phyloP scores from a whole-genome alignment of 768 basidiomycete genomes.

The Cubamyces sp. region DNA sequence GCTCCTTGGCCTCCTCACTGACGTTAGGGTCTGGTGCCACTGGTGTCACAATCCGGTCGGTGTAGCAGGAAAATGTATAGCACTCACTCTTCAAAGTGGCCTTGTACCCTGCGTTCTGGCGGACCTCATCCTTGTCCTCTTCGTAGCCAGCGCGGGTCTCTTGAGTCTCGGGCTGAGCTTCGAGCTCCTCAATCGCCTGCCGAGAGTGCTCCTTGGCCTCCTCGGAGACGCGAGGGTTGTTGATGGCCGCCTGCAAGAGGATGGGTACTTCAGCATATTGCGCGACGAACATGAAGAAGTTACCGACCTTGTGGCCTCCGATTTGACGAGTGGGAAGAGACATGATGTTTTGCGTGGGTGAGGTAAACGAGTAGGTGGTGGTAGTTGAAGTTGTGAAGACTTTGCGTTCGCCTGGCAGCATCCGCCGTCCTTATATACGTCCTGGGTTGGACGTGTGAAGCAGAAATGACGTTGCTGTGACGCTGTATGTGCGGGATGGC shows the following conservation, averaged over 20 bases:
- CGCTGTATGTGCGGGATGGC: not conserved
- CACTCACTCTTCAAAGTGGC: slow-evolving; percentile 33
- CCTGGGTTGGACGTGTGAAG: not conserved
- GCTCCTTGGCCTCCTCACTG: slow-evolving; percentile 34
- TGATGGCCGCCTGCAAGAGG: slow-evolving; percentile 30
- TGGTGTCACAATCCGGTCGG: not conserved
- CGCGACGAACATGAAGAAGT: not conserved
- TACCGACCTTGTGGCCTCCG: slow-evolving; percentile 31
- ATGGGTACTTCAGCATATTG: not conserved
- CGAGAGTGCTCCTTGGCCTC: slow-evolving; percentile 39
- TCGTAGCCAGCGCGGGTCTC: slow-evolving; percentile 19
- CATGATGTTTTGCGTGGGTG: slow-evolving; percentile 17
- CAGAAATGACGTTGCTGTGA: not conserved
- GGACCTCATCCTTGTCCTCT: slow-evolving; percentile 29
- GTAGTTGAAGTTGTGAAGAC: not conserved
- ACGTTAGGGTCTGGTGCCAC: slow-evolving; percentile 32
- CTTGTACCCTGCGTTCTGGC: slow-evolving; percentile 35
- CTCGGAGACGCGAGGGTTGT: slow-evolving; percentile 37
- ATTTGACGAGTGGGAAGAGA: slow-evolving; percentile 29
- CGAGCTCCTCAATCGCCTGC: slow-evolving; percentile 31
- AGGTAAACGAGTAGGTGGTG: not conserved
- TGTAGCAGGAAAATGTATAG: not conserved
- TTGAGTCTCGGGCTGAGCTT: slow-evolving; percentile 23
- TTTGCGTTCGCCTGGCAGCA: not conserved
- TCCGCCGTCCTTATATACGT: not conserved